These are phyloP conservation scores for Stygiomarasmius scandens DNA, from an alignment of 1,284 basidiomycete genomes.

Conservation along the genomic window DNA sequence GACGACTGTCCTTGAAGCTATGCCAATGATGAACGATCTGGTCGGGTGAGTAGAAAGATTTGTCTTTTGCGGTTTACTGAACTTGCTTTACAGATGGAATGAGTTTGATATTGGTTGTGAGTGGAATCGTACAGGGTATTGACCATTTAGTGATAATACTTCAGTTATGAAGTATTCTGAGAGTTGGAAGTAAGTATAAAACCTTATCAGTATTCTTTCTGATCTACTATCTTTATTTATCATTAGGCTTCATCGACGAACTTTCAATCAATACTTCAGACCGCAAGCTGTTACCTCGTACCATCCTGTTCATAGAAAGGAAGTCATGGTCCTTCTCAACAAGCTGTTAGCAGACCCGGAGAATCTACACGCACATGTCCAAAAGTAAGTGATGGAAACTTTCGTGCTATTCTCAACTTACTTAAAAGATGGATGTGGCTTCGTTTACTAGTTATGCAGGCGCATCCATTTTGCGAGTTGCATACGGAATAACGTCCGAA, in stretches of 20 bases:
- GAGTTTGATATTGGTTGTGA: too few relatives aligned
- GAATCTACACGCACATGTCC: conserved; percentile 26
- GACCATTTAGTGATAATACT: not conserved
- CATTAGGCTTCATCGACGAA: conserved; percentile 23
- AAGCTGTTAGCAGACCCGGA: conserved; percentile 25
- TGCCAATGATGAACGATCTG: conserved; percentile 2
- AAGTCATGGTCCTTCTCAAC: conserved; percentile 19
- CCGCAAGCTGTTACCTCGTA: conserved; percentile 14
- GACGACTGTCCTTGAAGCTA: not conserved
- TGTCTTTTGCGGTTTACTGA: not conserved
- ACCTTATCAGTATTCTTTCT: not conserved
- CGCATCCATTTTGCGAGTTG: conserved; percentile 27
- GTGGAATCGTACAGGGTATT: not conserved
- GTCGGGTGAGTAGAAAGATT: not conserved
- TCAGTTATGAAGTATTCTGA: conserved; percentile 28
- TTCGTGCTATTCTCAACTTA: too few relatives aligned
- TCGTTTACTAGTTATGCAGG: conserved; percentile 29
- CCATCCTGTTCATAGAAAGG: conserved; percentile 18
- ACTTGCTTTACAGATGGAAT: not conserved
- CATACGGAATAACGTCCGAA: conserved; percentile 34
- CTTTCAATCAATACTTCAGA: conserved; percentile 26
- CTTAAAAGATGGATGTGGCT: too few relatives aligned
- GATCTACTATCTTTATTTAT: not conserved
- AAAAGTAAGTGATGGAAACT: conserved; percentile 26
- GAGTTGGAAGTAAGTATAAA: conserved; percentile 28